Conservation (phyloP, 2,329 filamentous ascomycete species). For the Rugonectria rugulosa region DNA sequence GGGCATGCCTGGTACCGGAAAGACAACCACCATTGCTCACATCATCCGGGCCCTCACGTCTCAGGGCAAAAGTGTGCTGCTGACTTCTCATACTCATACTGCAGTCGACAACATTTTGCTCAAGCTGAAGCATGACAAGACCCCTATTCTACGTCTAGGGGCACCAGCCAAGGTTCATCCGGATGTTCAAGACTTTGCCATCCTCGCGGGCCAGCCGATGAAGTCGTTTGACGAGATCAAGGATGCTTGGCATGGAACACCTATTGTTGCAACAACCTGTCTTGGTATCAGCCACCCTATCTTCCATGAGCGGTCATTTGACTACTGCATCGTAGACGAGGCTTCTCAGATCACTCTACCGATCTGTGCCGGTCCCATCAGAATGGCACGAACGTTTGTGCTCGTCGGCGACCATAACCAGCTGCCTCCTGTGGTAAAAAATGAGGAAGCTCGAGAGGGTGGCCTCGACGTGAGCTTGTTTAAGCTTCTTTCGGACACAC, state of each 20-base stretch:
- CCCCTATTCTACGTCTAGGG: conserved; percentile 85
- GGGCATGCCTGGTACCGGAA: conserved; percentile 97
- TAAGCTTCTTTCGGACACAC: conserved; percentile 87
- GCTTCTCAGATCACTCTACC: conserved; percentile 97
- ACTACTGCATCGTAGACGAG: conserved; percentile 98
- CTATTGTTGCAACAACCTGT: conserved; percentile 94
- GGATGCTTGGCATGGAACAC: conserved; percentile 82
- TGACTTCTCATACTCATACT: conserved; percentile 96
- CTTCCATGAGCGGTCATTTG: conserved; percentile 88
- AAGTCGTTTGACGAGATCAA: conserved; percentile 84
- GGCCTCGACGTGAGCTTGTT: conserved; percentile 94
- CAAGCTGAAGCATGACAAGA: conserved; percentile 82
- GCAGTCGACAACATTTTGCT: conserved; percentile 98
- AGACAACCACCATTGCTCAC: conserved; percentile 97
- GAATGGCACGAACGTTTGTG: conserved; percentile 91
- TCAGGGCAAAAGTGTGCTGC: conserved; percentile 88
- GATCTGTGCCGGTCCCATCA: conserved; percentile 91
- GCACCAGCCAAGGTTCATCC: conserved; percentile 85
- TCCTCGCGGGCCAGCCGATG: conserved; percentile 77
- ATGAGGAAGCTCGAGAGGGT: conserved; percentile 83
- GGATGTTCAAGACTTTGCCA: conserved; percentile 85
- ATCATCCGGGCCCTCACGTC: conserved; percentile 91
- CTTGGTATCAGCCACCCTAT: conserved; percentile 88
- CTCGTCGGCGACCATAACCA: conserved; percentile 97
- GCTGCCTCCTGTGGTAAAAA: conserved; percentile 91